Conservation (phyloP, 2,329 filamentous ascomycete genomes). For the Coniochaeta hoffmannii region DNA sequence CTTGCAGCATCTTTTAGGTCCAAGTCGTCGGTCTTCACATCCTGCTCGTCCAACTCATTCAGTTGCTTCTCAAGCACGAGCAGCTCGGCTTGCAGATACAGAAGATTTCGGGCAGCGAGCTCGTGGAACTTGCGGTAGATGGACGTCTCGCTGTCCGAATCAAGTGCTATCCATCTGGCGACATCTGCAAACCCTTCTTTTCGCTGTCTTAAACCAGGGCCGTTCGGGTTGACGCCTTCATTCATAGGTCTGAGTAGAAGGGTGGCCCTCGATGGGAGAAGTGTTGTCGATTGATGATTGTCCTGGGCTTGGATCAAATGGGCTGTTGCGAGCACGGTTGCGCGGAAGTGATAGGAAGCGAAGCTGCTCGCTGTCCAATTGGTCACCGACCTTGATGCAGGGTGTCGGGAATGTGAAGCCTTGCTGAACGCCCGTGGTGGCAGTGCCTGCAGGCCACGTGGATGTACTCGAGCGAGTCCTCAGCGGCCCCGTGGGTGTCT, state of each 20-base stretch:
- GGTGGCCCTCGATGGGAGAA: background rate
- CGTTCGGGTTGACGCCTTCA: background rate
- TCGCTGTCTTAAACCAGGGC: background rate
- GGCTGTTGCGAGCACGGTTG: background rate
- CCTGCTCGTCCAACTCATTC: background rate
- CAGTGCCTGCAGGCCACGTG: background rate
- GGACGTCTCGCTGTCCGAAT: slow-evolving; percentile 9
- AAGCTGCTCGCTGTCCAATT: background rate
- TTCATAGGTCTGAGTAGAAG: background rate
- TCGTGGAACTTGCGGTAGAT: slow-evolving; percentile 10
- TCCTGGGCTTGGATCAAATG: background rate
- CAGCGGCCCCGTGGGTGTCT: too few species aligned
- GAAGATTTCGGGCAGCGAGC: slow-evolving; percentile 6
- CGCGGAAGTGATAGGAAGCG: background rate
- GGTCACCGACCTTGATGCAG: background rate
- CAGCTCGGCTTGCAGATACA: slow-evolving; percentile 8
- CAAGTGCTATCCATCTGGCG: slow-evolving; percentile 8
- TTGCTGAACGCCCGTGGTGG: background rate
- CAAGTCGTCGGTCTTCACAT: background rate
- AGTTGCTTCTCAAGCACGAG: slow-evolving; percentile 2
- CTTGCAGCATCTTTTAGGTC: slow-evolving; percentile 9
- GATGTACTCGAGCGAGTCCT: background rate
- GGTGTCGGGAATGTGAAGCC: background rate
- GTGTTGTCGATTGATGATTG: background rate
- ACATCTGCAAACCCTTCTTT: slow-evolving; percentile 6